Conservation (phyloP, 2,329 filamentous ascomycete species). For the Penicillium sclerotigenum region DNA sequence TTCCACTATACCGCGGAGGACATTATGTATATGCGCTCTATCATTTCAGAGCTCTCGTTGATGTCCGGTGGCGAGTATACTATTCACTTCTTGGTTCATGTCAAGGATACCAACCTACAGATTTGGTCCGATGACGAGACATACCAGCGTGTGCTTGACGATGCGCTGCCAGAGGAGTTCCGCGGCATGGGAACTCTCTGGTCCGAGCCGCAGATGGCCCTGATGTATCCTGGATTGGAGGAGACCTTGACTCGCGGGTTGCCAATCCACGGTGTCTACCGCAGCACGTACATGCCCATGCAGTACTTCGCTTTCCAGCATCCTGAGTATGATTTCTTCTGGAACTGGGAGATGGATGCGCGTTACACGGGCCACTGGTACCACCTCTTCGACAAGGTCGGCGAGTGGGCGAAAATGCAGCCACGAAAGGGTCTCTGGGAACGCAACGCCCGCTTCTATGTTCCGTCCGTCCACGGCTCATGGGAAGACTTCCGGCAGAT, state of each 20-base stretch:
- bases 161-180: slow-evolving; percentile 76
- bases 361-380: slow-evolving; percentile 79
- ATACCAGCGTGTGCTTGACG: slow-evolving; percentile 68
- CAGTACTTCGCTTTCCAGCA: slow-evolving; percentile 85
- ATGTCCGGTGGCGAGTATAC: slow-evolving; percentile 77
- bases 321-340: slow-evolving; percentile 75
- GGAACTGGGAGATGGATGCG: slow-evolving; percentile 86
- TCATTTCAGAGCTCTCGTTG: slow-evolving; percentile 75
- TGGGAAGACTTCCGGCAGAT: slow-evolving; percentile 80
- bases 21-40: slow-evolving; percentile 74
- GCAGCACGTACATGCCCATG: slow-evolving; percentile 89
- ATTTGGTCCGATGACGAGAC: slow-evolving; percentile 78
- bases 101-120: slow-evolving; percentile 72
- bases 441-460: slow-evolving; percentile 72
- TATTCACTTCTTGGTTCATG: slow-evolving; percentile 79
- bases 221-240: slow-evolving; percentile 82
- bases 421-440: slow-evolving; percentile 80
- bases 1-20: slow-evolving; percentile 76
- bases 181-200: slow-evolving; percentile 83
- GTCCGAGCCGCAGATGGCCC: slow-evolving; percentile 90
- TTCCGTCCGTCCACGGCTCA: slow-evolving; percentile 70
- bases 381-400: slow-evolving; percentile 69
- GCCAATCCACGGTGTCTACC: slow-evolving; percentile 87
- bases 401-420: slow-evolving; percentile 67
- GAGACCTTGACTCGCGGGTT: slow-evolving; percentile 70